These are phyloP conservation scores for Luvunga scandens DNA, from an alignment of 345 rosid species.

Conservation along the genomic window DNA sequence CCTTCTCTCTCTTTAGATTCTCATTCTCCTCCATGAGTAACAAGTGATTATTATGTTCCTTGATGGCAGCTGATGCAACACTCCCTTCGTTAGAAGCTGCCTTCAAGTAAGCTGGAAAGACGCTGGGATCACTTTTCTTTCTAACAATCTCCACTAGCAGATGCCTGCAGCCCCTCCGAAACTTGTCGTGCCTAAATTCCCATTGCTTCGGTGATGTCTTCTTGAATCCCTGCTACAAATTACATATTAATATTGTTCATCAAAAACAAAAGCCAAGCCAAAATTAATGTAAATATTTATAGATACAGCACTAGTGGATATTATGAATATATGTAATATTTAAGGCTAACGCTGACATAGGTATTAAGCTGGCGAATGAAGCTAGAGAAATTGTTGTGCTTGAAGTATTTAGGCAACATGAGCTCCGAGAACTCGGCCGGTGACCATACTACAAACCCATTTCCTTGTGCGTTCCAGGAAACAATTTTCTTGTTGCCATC, in stretches of 20 bases:
- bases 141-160: constrained; percentile 48
- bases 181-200: constrained; percentile 65
- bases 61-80: background rate
- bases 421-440: constrained; percentile 60
- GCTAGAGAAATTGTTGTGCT: constrained; percentile 75
- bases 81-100: constrained; percentile 22
- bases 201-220: constrained; percentile 49
- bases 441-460: constrained; percentile 61
- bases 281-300: too few species aligned
- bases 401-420: constrained; percentile 57
- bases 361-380: constrained; percentile 71
- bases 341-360: constrained; percentile 36
- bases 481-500: constrained; percentile 23
- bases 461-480: constrained; percentile 51
- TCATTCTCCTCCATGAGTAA: constrained; percentile 42
- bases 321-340: background rate
- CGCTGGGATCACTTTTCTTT: constrained; percentile 45
- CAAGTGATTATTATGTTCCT: background rate
- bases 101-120: constrained; percentile 43
- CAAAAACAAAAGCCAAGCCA: background rate
- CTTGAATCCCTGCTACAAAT: constrained; percentile 56
- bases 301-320: too few species aligned
- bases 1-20: constrained; percentile 37
- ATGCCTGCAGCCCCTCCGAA: constrained; percentile 41
- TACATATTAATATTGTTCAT: too few species aligned